Conservation (phyloP, 306 rosid species). For the Arachis stenosperma region DNA sequence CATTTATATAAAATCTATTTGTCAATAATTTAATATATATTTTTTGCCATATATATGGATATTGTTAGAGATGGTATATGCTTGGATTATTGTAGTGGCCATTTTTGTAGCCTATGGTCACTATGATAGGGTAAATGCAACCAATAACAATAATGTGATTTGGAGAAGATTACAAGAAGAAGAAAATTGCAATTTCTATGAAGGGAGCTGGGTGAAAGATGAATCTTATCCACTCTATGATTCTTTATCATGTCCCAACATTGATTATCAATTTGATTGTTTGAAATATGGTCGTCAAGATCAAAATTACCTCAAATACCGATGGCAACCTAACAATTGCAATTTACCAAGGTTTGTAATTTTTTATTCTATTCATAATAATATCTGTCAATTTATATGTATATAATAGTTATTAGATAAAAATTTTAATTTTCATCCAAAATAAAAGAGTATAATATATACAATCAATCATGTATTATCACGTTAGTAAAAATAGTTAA, state of each 20-base stretch:
- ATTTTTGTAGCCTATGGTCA: not conserved
- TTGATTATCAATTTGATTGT: constrained; percentile 61
- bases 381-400: no score
- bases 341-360: constrained; percentile 59
- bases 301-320: constrained; percentile 51
- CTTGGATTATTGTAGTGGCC: not conserved
- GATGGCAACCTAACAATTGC: constrained; percentile 71
- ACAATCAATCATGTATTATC: no score
- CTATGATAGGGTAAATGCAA: not conserved
- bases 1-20: no score
- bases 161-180: not conserved
- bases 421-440: no score
- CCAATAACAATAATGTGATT: no score
- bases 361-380: no score
- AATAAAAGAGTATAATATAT: no score
- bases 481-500: no score
- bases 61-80: not conserved
- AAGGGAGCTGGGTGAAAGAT: constrained; percentile 65
- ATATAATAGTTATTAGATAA: no score
- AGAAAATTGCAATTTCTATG: constrained; percentile 46
- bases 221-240: constrained; percentile 62
- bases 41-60: not conserved
- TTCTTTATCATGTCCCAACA: constrained; percentile 53
- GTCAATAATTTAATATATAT: no score
- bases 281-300: constrained; percentile 59